phyloP scores from a whole-genome alignment of 805 yeast genomes.

The Cyberlindnera meyerae region DNA sequence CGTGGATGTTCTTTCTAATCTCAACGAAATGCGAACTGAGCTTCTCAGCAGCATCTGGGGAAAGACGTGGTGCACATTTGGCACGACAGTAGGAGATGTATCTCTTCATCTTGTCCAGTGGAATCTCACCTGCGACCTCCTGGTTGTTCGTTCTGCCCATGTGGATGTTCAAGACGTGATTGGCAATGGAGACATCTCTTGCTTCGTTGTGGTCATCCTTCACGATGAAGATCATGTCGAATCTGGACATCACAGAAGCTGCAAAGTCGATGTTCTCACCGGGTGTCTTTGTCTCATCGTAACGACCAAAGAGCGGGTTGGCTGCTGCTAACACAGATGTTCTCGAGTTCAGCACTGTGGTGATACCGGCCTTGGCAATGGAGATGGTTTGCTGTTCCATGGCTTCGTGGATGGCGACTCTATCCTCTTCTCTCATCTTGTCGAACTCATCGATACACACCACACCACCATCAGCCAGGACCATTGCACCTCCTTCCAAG shows the following conservation, averaged over 20 bases:
- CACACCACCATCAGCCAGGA: slow-evolving; percentile 98
- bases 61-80: slow-evolving; percentile 88
- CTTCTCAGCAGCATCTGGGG: slow-evolving; percentile 85
- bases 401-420: slow-evolving; percentile 99
- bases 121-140: slow-evolving; percentile 69
- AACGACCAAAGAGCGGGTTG: slow-evolving; percentile 93
- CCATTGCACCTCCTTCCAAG: slow-evolving; percentile 99
- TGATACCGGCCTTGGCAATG: slow-evolving; percentile 98
- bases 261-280: slow-evolving; percentile 98
- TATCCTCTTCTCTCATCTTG: slow-evolving; percentile 97
- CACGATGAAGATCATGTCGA: slow-evolving; percentile 96
- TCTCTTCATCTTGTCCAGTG: slow-evolving; percentile 85
- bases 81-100: slow-evolving; percentile 86
- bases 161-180: slow-evolving; percentile 92
- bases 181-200: slow-evolving; percentile 85
- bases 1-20: slow-evolving; percentile 77
- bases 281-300: slow-evolving; percentile 92
- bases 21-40: slow-evolving; percentile 89
- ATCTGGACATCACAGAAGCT: slow-evolving; percentile 92
- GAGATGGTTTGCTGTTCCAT: slow-evolving; percentile 99
- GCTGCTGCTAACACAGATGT: slow-evolving; percentile 98
- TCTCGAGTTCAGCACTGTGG: slow-evolving; percentile 92
- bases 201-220: slow-evolving; percentile 89
- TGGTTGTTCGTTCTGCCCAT: slow-evolving; percentile 63
- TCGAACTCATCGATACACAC: slow-evolving; percentile 99